Conservation (phyloP, 768 basidiomycete species). For the Pleurotus sapidus region DNA sequence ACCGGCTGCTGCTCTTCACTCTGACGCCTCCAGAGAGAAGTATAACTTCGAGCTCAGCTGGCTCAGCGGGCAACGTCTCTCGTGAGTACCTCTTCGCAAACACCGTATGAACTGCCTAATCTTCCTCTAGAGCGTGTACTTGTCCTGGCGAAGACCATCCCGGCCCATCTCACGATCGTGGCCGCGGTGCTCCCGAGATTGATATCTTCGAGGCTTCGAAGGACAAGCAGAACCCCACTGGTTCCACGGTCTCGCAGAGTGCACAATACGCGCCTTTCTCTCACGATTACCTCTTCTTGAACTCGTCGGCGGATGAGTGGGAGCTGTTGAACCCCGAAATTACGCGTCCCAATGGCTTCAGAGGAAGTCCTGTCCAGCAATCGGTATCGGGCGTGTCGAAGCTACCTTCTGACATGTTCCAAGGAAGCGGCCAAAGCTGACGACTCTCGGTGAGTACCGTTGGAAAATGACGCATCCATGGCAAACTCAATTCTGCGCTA, state of each 20-base stretch:
- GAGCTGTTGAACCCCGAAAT: constrained; percentile 25
- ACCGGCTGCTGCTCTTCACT: constrained; percentile 60
- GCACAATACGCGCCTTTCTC: constrained; percentile 65
- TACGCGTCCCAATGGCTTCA: constrained; percentile 37
- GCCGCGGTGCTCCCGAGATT: constrained; percentile 80
- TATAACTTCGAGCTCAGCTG: constrained; percentile 67
- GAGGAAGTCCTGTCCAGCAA: constrained; percentile 60
- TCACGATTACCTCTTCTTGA: constrained; percentile 37
- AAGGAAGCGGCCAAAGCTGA: constrained; percentile 51
- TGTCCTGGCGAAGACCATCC: constrained; percentile 78
- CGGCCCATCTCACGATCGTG: constrained; percentile 50
- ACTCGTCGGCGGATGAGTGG: constrained; percentile 29
- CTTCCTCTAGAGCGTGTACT: constrained; percentile 57
- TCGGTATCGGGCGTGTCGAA: constrained; percentile 45
- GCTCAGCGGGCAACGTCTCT: constrained; percentile 74
- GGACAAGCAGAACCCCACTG: constrained; percentile 44
- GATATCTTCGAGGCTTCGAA: constrained; percentile 78
- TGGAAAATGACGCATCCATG: not conserved
- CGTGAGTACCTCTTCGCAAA: constrained; percentile 36
- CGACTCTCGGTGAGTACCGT: constrained; percentile 38
- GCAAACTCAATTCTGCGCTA: constrained; percentile 10
- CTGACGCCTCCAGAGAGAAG: constrained; percentile 40
- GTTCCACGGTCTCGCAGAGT: constrained; percentile 68
- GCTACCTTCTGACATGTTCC: constrained; percentile 52
- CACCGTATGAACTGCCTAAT: not conserved